Evolutionary conservation across 371 early-diverging fungal species (phyloP).

Genomic region (Rhizomucor pusillus): DNA sequence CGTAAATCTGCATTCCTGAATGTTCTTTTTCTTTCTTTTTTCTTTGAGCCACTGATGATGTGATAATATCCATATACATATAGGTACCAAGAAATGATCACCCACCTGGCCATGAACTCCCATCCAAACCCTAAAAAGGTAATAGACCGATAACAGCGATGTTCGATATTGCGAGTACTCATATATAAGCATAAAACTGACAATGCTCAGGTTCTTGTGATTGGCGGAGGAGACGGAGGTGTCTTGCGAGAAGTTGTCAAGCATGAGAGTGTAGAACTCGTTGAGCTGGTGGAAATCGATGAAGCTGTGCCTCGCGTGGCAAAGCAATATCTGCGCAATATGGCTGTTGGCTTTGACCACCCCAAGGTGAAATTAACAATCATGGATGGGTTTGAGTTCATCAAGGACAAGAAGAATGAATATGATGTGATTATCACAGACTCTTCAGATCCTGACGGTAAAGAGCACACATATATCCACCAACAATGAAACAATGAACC

Average conservation of each 20-base stretch:
- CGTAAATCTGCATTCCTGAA: conserved; percentile 27
- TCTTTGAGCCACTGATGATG: no score
- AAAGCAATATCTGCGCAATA: conserved; percentile 88
- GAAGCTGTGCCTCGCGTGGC: conserved; percentile 90
- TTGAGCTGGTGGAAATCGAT: conserved; percentile 94
- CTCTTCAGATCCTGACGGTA: conserved; percentile 95
- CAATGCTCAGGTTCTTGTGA: conserved; percentile 85
- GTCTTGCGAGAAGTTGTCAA: conserved; percentile 96
- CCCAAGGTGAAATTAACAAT: conserved; percentile 92
- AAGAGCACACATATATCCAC: conserved; percentile 2
- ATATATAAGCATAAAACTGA: no score
- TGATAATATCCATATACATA: background rate
- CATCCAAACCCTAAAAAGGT: conserved; percentile 95
- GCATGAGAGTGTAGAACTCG: conserved; percentile 89
- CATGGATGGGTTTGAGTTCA: conserved; percentile 93
- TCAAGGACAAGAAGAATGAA: conserved; percentile 79
- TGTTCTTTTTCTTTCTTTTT: no score
- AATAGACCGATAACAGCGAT: conserved; percentile 6
- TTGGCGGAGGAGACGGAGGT: conserved; percentile 99
- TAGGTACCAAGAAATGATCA: conserved; percentile 98
- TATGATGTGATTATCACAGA: conserved; percentile 99
- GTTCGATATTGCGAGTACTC: no score
- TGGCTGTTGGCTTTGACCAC: conserved; percentile 93
- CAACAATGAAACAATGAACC: no score
- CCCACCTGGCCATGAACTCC: conserved; percentile 91